Evolutionary conservation across 495 filamentous ascomycete species (phyloP).

Genomic region (Talaromyces liani): DNA sequence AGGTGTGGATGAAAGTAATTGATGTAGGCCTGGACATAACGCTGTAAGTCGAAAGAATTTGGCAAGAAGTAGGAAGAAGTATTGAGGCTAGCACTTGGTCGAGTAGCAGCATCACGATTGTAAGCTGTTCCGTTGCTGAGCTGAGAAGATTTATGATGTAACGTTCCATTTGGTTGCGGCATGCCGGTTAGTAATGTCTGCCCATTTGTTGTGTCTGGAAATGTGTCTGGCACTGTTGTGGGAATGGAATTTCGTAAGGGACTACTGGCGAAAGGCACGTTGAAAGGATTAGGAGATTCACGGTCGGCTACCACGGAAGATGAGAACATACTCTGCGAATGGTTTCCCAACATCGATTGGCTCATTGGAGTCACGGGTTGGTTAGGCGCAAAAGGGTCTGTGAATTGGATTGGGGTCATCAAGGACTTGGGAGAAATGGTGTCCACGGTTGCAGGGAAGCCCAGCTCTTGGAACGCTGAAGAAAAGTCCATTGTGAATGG

Average conservation of each 20-base stretch:
- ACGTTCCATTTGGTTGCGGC: slow-evolving; percentile 66
- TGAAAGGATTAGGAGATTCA: slow-evolving; percentile 50
- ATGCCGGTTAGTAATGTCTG: slow-evolving; percentile 78
- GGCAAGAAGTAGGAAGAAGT: slow-evolving; percentile 56
- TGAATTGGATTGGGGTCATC: slow-evolving; percentile 39
- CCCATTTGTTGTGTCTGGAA: slow-evolving; percentile 80
- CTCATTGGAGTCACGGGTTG: slow-evolving; percentile 58
- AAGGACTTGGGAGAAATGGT: slow-evolving; percentile 43
- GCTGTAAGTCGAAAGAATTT: slow-evolving; percentile 84
- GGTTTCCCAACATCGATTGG: slow-evolving; percentile 40
- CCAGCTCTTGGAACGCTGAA: slow-evolving; percentile 35
- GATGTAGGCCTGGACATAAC: slow-evolving; percentile 87
- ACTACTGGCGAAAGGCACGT: slow-evolving; percentile 45
- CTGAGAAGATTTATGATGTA: slow-evolving; percentile 70
- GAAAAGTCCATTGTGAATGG: slow-evolving; percentile 53
- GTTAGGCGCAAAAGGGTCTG: slow-evolving; percentile 44
- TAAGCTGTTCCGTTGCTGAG: slow-evolving; percentile 47
- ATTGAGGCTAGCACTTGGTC: slow-evolving; percentile 35
- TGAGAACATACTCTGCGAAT: slow-evolving; percentile 51
- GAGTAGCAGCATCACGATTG: slow-evolving; percentile 36
- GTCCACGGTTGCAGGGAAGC: slow-evolving; percentile 26
- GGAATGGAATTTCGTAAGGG: slow-evolving; percentile 55
- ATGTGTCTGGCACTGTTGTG: slow-evolving; percentile 64
- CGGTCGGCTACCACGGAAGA: slow-evolving; percentile 47
- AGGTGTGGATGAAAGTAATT: slow-evolving; percentile 92